These are phyloP conservation scores for Suillus brevipes DNA, from an alignment of 768 basidiomycete species.

Conservation along the genomic window DNA sequence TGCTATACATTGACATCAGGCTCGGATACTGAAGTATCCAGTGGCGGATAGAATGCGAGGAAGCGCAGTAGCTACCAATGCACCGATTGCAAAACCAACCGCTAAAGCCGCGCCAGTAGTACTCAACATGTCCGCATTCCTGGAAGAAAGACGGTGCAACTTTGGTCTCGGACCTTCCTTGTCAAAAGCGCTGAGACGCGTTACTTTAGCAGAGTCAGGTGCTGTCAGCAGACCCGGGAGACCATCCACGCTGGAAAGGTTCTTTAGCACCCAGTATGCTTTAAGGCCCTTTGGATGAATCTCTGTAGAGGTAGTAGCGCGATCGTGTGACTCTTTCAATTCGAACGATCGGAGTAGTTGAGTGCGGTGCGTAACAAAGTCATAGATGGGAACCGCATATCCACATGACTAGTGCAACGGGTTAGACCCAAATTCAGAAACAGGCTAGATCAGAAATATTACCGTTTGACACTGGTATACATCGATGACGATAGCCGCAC, in stretches of 20 bases:
- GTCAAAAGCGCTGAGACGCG: conserved; percentile 22
- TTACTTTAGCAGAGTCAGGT: conserved; percentile 19
- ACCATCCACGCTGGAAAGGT: conserved; percentile 58
- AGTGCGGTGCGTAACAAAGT: conserved; percentile 56
- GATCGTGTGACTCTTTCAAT: conserved; percentile 45
- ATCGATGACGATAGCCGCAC: conserved; percentile 60
- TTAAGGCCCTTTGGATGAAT: conserved; percentile 43
- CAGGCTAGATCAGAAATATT: not conserved
- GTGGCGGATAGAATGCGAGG: conserved; percentile 4
- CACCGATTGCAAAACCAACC: conserved; percentile 21
- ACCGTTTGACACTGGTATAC: conserved; percentile 57
- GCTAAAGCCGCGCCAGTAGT: conserved; percentile 9
- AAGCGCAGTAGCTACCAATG: conserved; percentile 12
- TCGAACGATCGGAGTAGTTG: conserved; percentile 44
- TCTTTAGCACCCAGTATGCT: conserved; percentile 52
- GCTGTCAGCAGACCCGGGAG: conserved; percentile 47
- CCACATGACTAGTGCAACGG: conserved; percentile 58
- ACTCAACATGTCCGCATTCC: not conserved
- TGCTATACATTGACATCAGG: not conserved
- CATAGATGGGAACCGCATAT: conserved; percentile 61
- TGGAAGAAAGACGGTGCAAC: conserved; percentile 3
- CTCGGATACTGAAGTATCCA: not conserved
- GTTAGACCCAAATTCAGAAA: not conserved
- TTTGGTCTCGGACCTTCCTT: conserved; percentile 16
- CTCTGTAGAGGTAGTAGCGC: conserved; percentile 14